Percentiles rank a stretch among this genome's conserved stretches.
phyloP scores from a whole-genome alignment of 768 basidiomycete species.

The Boletus sensibilis region DNA sequence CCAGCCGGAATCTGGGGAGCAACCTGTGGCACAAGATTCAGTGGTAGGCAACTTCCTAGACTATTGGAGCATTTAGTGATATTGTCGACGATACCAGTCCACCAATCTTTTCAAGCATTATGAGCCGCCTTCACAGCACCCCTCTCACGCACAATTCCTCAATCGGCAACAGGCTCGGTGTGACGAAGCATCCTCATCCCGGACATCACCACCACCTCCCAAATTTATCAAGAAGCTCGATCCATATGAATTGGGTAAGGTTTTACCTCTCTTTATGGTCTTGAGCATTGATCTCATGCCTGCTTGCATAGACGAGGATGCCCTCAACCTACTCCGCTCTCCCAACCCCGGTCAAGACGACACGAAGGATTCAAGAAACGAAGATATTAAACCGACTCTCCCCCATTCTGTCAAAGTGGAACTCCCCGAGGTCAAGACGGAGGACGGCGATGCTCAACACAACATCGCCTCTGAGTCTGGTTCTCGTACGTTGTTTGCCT shows the following conservation, averaged over 20 bases:
- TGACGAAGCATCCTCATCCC: background rate
- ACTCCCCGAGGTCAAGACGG: background rate
- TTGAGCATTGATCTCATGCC: background rate
- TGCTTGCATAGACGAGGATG: slow-evolving; percentile 24
- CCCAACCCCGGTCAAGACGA: slow-evolving; percentile 3
- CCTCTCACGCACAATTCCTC: slow-evolving; percentile 13
- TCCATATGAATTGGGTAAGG: slow-evolving; percentile 29
- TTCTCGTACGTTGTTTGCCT: background rate
- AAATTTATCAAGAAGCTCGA: slow-evolving; percentile 30
- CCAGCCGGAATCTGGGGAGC: background rate
- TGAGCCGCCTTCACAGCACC: slow-evolving; percentile 24
- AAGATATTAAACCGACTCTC: slow-evolving; percentile 1
- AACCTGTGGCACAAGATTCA: background rate
- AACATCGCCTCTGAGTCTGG: background rate
- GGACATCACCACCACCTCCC: background rate
- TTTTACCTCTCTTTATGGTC: background rate
- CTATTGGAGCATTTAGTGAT: background rate
- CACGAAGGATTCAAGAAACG: background rate
- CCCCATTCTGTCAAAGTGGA: slow-evolving; percentile 9
- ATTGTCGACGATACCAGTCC: slow-evolving; percentile 3
- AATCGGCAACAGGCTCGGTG: background rate
- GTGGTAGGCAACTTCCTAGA: slow-evolving; percentile 1
- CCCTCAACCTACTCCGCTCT: slow-evolving; percentile 13
- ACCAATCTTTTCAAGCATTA: slow-evolving; percentile 24
- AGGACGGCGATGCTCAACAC: background rate